Base-by-base conservation (phyloP, 441 rosid species). In the Hura crepitans region DNA sequence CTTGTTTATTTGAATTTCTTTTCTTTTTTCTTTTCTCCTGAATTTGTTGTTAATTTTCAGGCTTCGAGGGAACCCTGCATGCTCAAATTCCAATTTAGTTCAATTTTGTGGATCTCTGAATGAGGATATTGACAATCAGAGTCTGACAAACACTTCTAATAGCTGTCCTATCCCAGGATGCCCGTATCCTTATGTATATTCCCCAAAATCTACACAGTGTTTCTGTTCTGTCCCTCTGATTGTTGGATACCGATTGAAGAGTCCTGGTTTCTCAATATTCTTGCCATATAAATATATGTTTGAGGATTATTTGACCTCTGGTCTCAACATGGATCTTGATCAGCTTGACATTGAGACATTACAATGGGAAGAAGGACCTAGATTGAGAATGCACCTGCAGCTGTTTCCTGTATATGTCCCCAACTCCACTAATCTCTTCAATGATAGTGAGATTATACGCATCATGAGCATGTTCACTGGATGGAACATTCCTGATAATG, bases 41-140 rank as follows among this genome's bases (percentile, higher is more conserved):
- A 47, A 49, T 6, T 42, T 6, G 60, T 45, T 10, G 17, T 47
- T 43, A 57, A 66, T 70, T 75, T 83, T 62, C 94, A 95, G 99
- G 96, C 96, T 95, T 72, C 80, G 68, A 74, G 99, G 97, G 58
- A 95, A 92, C 79, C 97, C 97, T 18, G 30, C 83, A 13, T 95
- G 99, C 82, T 45, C 56, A 68, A 73, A 64, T 66, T 62, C 75
- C 75, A 87, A 75, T 59, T 37, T 76, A 27, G 65, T 39, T 47
- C 79, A 65, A 63, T 72, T 81, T 47, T 95, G 99, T 74, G 84
- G 82, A 70, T 31, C 85, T 72, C 59, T 33, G 67, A 80, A 20
- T 75, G 81, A 33, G 25, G 62, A 49, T 67, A 50, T 66, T 63
- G 76, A 66, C 35, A 49, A 66, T 61, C 75, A 50, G 57, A 53